phyloP scores from a whole-genome alignment of 2,329 filamentous ascomycete species.

The Coniochaeta pulveracea region DNA sequence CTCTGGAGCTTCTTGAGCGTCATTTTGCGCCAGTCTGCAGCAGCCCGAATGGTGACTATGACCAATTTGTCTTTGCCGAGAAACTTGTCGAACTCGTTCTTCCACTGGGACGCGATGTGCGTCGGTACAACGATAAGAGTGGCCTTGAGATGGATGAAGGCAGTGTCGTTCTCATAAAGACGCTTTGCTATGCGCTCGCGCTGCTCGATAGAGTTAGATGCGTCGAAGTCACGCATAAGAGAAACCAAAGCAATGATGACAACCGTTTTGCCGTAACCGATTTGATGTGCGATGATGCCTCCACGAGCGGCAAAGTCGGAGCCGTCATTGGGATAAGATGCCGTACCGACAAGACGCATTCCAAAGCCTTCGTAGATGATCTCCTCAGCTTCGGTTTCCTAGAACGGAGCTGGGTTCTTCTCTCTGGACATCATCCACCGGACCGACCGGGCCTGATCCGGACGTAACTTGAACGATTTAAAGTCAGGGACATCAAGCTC shows the following conservation, averaged over 20 bases:
- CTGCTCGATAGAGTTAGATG: constrained; percentile 7
- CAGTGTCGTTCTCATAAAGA: neutral
- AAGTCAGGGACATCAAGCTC: no score
- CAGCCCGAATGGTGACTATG: constrained; percentile 16
- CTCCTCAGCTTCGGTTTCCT: constrained; percentile 27
- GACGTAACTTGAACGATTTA: neutral
- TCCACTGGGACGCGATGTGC: constrained; percentile 29
- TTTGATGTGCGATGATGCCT: constrained; percentile 29
- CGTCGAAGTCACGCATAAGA: constrained; percentile 13
- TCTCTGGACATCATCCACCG: constrained; percentile 20
- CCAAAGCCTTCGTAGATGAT: constrained; percentile 18
- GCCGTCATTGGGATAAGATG: constrained; percentile 13
- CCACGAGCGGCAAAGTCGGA: constrained; percentile 16
- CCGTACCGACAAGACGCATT: constrained; percentile 21
- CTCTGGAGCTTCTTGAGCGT: constrained; percentile 10
- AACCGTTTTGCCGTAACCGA: constrained; percentile 33
- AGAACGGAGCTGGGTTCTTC: constrained; percentile 12
- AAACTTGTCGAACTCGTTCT: constrained; percentile 20
- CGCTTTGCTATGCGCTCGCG: constrained; percentile 4
- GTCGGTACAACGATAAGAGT: constrained; percentile 27
- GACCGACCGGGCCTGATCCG: constrained; percentile 17
- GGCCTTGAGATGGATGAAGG: constrained; percentile 19
- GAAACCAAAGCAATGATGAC: constrained; percentile 26
- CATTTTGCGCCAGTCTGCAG: constrained; percentile 7
- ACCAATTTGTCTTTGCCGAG: constrained; percentile 8